Evolutionary conservation across 768 basidiomycete genomes (phyloP), one percentile per base, ranked within the genome.

Genomic region (Sarcodon aspratus): DNA sequence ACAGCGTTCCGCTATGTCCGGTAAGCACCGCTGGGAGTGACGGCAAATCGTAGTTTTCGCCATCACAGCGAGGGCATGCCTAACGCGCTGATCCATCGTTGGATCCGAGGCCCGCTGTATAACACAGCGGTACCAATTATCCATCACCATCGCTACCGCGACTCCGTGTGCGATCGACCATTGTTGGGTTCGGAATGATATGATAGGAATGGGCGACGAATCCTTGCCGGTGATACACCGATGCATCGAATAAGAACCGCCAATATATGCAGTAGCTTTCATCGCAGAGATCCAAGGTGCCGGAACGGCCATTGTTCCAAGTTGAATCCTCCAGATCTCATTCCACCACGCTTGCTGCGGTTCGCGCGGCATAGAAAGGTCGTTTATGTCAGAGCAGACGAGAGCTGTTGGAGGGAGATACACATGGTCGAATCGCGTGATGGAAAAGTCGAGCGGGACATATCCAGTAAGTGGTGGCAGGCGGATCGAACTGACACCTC

Each of bases 101-200:
- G 60, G 59, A 36, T 73, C 61, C 61, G 69, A 65, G 33, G 70
- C 67, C 18, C 65, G 54, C 46, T 62, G 55, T 7, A 58, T 53
- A 31, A 72, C 69, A 46, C 65, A 74, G 70, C 73, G 75, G 33
- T 66, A 70, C 42, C 58, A 57, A 2, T 59, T 60, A n/a, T 66
- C 66, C 60, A 80, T 62, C 31, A 82, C 76, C 58, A 72, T 66
- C 6, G 69, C 69, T 15, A 72, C 71, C 1, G 80, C 73, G 3
- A 72, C 67, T 4, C 76, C 74, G 35, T 75, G 70, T 36, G 74
- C 57, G 36, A 83, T 65, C 2, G 81, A 78, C 68, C 71, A 72
- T 47, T 82, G 78, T 52, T 83, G 81, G 0, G 81, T 82, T 21
- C 79, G 70, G 66, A 83, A 83, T 6, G 71, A 61, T 48, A 81